Conservation (phyloP, 768 basidiomycete species). For the Trametes maxima region DNA sequence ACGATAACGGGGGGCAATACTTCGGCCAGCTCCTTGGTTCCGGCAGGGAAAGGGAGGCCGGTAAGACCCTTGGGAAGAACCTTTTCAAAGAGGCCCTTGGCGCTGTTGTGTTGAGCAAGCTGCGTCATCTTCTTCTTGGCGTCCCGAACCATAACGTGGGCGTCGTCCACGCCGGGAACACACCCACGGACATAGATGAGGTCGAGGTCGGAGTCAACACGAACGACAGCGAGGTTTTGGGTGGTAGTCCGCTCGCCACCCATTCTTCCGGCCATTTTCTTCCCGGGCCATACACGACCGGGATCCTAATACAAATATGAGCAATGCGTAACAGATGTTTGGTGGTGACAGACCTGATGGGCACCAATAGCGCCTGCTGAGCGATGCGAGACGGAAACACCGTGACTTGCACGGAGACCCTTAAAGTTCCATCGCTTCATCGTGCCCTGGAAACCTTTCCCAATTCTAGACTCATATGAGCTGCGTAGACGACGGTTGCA, state of each 20-base stretch:
- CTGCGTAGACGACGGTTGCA: neutral
- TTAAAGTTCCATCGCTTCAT: slow-evolving; percentile 98
- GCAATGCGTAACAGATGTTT: neutral
- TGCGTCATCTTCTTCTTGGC: slow-evolving; percentile 85
- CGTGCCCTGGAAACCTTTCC: slow-evolving; percentile 94
- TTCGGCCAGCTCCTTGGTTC: slow-evolving; percentile 75
- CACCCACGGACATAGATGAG: slow-evolving; percentile 91
- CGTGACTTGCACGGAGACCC: slow-evolving; percentile 91
- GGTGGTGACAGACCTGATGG: slow-evolving; percentile 69
- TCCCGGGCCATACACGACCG: slow-evolving; percentile 94
- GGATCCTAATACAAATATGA: slow-evolving; percentile 66
- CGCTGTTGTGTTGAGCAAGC: slow-evolving; percentile 62
- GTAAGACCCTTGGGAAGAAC: slow-evolving; percentile 81
- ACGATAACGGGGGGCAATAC: slow-evolving; percentile 65
- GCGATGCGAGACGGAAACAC: slow-evolving; percentile 94
- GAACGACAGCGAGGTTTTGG: slow-evolving; percentile 88
- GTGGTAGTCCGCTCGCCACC: slow-evolving; percentile 80
- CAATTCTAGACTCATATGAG: slow-evolving; percentile 58
- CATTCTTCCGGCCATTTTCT: slow-evolving; percentile 97
- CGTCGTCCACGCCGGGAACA: slow-evolving; percentile 88
- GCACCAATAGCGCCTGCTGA: slow-evolving; percentile 92
- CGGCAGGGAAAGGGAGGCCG: slow-evolving; percentile 91
- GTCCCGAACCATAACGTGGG: slow-evolving; percentile 83
- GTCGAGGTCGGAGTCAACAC: slow-evolving; percentile 84
- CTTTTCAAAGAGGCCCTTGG: slow-evolving; percentile 73